Evolutionary conservation across 2,329 filamentous ascomycete genomes (phyloP).

Genomic region (Stemphylium vesicarium): DNA sequence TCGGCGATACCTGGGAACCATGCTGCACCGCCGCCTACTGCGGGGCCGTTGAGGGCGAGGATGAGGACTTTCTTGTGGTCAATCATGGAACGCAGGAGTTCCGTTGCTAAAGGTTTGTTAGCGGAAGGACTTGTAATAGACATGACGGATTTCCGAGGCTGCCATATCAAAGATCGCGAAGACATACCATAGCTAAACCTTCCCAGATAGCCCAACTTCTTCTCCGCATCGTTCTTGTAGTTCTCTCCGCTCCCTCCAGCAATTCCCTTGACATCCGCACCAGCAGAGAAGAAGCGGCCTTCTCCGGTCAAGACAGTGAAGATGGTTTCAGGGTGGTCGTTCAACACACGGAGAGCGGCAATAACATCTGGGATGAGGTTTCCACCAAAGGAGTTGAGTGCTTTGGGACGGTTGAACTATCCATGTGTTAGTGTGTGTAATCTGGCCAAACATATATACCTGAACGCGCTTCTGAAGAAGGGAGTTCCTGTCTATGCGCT

Average conservation of each 20-base stretch:
- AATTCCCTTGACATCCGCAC: conserved; percentile 55
- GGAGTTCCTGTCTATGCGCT: no score
- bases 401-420: conserved; percentile 57
- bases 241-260: neutral
- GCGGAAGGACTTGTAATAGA: no score
- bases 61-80: conserved; percentile 60
- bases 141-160: no score
- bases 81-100: conserved; percentile 55
- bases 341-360: conserved; percentile 52
- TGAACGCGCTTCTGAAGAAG: no score
- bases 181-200: conserved; percentile 41
- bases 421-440: neutral
- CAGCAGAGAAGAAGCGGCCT: conserved; percentile 58
- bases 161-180: neutral
- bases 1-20: conserved; percentile 59
- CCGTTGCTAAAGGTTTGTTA: conserved; percentile 17
- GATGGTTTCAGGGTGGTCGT: conserved; percentile 57
- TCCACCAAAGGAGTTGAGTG: conserved; percentile 57
- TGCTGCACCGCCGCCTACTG: conserved; percentile 58
- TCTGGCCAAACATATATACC: neutral
- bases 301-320: conserved; percentile 60
- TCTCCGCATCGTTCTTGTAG: conserved; percentile 37
- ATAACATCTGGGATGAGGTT: conserved; percentile 54
- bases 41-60: conserved; percentile 59
- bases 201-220: conserved; percentile 40